phyloP scores from a whole-genome alignment of 2,329 filamentous ascomycete species.

The Epichloe amarillans region DNA sequence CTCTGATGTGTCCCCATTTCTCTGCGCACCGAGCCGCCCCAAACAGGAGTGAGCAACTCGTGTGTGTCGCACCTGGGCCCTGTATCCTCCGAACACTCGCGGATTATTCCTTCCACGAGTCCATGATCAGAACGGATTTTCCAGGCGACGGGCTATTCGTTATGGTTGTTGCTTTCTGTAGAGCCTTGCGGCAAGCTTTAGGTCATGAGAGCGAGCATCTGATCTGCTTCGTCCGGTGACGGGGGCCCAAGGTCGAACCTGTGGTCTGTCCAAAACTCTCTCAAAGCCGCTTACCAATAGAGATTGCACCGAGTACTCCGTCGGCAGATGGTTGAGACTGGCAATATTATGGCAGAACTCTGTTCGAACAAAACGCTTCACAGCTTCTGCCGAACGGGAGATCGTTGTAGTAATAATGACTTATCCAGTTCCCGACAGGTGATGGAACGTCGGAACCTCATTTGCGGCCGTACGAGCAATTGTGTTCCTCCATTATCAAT shows the following conservation, averaged over 20 bases:
- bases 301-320: not conserved
- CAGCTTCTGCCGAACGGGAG: not conserved
- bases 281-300: not conserved
- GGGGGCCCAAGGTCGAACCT: too few species aligned
- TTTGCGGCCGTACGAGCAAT: not conserved
- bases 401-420: not conserved
- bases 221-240: not conserved
- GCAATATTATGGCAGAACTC: not conserved
- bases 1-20: not conserved
- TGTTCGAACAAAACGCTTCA: not conserved
- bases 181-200: not conserved
- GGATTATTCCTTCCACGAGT: not conserved
- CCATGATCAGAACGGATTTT: not conserved
- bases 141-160: too few species aligned
- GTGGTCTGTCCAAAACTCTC: too few species aligned
- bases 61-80: not conserved
- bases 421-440: not conserved
- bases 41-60: not conserved
- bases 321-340: not conserved
- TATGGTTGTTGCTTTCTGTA: not conserved
- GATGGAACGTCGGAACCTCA: not conserved
- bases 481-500: not conserved
- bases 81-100: constrained; percentile 1
- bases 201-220: not conserved
- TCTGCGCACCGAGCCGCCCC: not conserved